These are phyloP conservation scores for Ogataea sp. DNA, from an alignment of 805 yeast genomes.

Conservation along the genomic window DNA sequence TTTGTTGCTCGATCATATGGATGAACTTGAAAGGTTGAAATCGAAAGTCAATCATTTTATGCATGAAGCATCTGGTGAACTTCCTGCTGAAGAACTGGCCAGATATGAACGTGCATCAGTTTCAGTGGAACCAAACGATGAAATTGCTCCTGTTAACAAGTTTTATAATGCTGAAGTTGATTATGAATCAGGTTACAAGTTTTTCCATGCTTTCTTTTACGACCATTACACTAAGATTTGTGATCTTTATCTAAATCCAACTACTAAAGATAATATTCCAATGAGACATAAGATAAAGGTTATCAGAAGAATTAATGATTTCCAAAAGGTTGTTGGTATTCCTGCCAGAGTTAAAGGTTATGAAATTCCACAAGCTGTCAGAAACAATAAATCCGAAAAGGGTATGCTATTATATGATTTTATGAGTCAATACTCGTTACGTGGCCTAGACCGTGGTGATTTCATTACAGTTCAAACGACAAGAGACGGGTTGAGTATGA, in stretches of 20 bases:
- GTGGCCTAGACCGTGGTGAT: conserved; percentile 41
- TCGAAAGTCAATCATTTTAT: conserved; percentile 33
- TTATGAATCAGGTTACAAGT: conserved; percentile 12
- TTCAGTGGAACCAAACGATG: no score
- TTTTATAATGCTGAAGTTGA: conserved; percentile 14
- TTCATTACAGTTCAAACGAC: conserved; percentile 59
- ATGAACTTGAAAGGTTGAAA: conserved; percentile 33
- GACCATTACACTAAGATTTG: conserved; percentile 34
- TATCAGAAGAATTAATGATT: conserved; percentile 37
- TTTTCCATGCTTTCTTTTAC: conserved; percentile 41
- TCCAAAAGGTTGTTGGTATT: conserved; percentile 45
- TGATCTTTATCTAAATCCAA: conserved; percentile 2
- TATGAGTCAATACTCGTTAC: conserved; percentile 57
- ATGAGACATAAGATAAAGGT: conserved; percentile 13
- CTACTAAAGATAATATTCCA: conserved; percentile 2
- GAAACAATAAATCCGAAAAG: conserved; percentile 36
- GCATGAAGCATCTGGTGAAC: conserved; percentile 10
- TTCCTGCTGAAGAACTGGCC: not conserved
- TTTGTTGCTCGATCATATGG: conserved; percentile 27
- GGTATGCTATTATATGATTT: conserved; percentile 58
- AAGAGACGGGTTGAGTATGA: conserved; percentile 64
- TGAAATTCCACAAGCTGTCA: conserved; percentile 46
- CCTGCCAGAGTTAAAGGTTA: conserved; percentile 50
- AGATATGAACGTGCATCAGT: no score
- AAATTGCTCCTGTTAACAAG: not conserved